These are phyloP conservation scores for Aspergillus sp. DNA, from an alignment of 2,329 filamentous ascomycete genomes.

Conservation along the genomic window DNA sequence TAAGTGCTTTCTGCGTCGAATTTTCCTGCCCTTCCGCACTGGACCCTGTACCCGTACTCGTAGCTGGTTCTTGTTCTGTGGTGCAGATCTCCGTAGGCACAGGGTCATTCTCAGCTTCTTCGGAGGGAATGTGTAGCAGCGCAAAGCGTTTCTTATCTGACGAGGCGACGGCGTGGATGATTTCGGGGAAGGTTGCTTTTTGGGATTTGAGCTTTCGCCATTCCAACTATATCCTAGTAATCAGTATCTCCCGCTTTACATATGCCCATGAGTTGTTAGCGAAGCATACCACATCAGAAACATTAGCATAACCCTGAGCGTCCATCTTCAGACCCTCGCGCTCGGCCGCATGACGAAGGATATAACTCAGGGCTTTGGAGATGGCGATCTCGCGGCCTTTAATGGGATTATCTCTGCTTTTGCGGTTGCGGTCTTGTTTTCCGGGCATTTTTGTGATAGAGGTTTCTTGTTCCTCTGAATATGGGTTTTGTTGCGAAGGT, in stretches of 20 bases:
- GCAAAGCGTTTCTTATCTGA: slow-evolving; percentile 91
- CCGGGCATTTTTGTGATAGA: slow-evolving; percentile 2
- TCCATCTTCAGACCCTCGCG: slow-evolving; percentile 54
- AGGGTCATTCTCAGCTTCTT: slow-evolving; percentile 5
- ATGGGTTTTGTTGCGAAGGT: not conserved
- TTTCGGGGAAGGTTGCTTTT: slow-evolving; percentile 66
- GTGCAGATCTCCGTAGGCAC: not conserved
- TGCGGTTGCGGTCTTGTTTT: not conserved
- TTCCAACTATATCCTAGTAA: slow-evolving; percentile 40
- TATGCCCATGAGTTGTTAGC: not conserved
- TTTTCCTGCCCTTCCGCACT: slow-evolving; percentile 20
- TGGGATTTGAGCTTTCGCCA: slow-evolving; percentile 60
- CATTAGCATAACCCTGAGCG: slow-evolving; percentile 54
- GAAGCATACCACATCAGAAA: slow-evolving; percentile 50
- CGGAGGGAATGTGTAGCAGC: slow-evolving; percentile 52
- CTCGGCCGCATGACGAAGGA: slow-evolving; percentile 57
- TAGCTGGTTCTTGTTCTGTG: not conserved
- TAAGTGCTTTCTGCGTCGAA: slow-evolving; percentile 29
- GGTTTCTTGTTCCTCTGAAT: not conserved
- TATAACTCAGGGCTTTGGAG: slow-evolving; percentile 35
- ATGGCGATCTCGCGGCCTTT: slow-evolving; percentile 29
- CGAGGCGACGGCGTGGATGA: slow-evolving; percentile 60
- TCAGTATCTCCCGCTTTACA: slow-evolving; percentile 1
- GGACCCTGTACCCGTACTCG: not conserved
- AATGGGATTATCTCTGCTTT: slow-evolving; percentile 3